These are phyloP conservation scores for Aspergillus fijiensis DNA, from an alignment of 2,329 filamentous ascomycete species.

Conservation along the genomic window DNA sequence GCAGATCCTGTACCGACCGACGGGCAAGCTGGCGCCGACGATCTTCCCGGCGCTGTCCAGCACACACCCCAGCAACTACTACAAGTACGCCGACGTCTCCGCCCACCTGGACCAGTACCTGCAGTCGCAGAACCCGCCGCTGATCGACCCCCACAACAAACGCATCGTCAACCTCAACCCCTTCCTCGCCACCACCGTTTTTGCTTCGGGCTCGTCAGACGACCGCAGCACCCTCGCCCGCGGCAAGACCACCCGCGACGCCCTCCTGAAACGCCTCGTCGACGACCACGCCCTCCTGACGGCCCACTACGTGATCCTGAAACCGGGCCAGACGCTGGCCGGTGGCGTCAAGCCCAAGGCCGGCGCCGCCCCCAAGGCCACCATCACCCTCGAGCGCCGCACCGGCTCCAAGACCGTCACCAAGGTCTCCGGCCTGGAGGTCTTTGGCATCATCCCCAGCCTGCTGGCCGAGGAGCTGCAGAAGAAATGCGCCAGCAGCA, in stretches of 20 bases:
- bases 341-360: constrained; percentile 58
- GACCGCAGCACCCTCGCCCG: constrained; percentile 59
- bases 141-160: constrained; percentile 59
- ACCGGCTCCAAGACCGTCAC: constrained; percentile 66
- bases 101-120: constrained; percentile 59
- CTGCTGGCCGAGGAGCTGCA: constrained; percentile 64
- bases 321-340: constrained; percentile 36
- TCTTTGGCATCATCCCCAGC: constrained; percentile 60
- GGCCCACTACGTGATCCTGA: constrained; percentile 58
- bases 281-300: constrained; percentile 50
- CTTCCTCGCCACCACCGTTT: constrained; percentile 61
- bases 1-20: constrained; percentile 57
- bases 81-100: constrained; percentile 61
- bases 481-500: constrained; percentile 67
- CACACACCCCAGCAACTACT: constrained; percentile 54
- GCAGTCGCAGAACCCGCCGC: constrained; percentile 52
- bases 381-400: constrained; percentile 62
- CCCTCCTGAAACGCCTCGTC: constrained; percentile 59
- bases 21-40: constrained; percentile 57
- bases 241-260: constrained; percentile 59
- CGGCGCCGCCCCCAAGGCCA: constrained; percentile 60
- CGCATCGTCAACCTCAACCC: constrained; percentile 63
- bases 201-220: constrained; percentile 52
- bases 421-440: constrained; percentile 61
- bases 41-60: constrained; percentile 50